phyloP scores from a whole-genome alignment of 192 early-diverging fungal genomes.

The Rhizophagus prolifer region DNA sequence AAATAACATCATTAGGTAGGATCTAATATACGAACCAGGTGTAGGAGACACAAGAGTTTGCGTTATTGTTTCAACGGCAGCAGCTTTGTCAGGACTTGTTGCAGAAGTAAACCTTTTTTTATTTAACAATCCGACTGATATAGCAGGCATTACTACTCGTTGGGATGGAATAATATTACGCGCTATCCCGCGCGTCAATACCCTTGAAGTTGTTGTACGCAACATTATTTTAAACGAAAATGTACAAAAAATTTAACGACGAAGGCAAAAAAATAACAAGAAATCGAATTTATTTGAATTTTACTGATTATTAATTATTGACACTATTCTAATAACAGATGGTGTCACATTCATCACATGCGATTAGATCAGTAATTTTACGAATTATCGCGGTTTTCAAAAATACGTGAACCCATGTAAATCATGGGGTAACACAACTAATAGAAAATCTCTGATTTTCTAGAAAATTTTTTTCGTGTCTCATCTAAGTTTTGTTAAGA shows the following conservation, averaged over 20 bases:
- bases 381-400: too few species aligned
- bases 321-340: too few species aligned
- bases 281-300: too few species aligned
- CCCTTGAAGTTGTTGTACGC: neutral
- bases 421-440: too few species aligned
- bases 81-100: neutral
- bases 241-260: neutral
- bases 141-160: neutral
- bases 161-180: neutral
- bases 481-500: too few species aligned
- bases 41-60: constrained; percentile 13
- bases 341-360: too few species aligned
- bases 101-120: neutral
- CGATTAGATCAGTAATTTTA: too few species aligned
- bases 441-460: too few species aligned
- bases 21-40: neutral
- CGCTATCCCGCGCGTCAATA: neutral
- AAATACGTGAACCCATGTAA: too few species aligned
- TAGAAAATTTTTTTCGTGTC: too few species aligned
- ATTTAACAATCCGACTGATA: neutral
- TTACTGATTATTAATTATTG: too few species aligned
- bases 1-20: too few species aligned
- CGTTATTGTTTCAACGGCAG: neutral
- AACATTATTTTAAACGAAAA: neutral
- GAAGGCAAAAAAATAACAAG: neutral